A percentile compares a stretch with the other conserved stretches of the same genome.
These are phyloP conservation scores for Astragalus glycyphyllos DNA, from an alignment of 306 rosid genomes.

Conservation along the genomic window DNA sequence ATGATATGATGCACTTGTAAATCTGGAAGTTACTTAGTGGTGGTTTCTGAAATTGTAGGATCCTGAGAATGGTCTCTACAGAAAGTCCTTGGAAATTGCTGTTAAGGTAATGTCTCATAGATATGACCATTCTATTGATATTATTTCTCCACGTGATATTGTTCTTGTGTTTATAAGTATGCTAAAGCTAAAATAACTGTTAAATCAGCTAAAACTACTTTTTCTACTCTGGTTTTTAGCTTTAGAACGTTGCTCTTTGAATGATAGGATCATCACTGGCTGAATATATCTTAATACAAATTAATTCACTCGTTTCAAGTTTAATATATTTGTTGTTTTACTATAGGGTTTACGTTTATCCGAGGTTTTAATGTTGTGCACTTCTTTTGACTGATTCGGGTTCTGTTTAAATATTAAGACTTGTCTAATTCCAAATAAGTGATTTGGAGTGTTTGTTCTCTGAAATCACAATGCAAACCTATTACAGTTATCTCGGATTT, in stretches of 20 bases:
- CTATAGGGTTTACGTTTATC: constrained; percentile 3
- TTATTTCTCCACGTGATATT: constrained; percentile 1
- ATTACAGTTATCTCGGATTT: background rate
- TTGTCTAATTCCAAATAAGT: constrained; percentile 1
- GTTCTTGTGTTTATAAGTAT: background rate
- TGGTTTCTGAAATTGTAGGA: constrained; percentile 60
- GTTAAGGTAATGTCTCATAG: constrained; percentile 58
- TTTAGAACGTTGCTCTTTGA: background rate
- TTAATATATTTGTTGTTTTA: constrained; percentile 27
- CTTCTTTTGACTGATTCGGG: constrained; percentile 1
- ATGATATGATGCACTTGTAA: background rate
- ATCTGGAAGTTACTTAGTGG: constrained; percentile 23
- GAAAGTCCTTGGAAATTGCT: constrained; percentile 71
- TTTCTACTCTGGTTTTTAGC: constrained; percentile 5
- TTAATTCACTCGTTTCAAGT: background rate
- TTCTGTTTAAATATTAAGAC: constrained; percentile 13
- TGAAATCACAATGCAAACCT: background rate
- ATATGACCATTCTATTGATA: constrained; percentile 19
- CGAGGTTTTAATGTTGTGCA: background rate
- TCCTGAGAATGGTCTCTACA: constrained; percentile 75
- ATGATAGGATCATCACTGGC: constrained; percentile 18
- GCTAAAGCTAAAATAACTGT: background rate
- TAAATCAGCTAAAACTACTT: constrained; percentile 3
- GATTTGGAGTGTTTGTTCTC: constrained; percentile 16
- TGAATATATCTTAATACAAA: constrained; percentile 2